Percentiles rank a stretch among this genome's conserved stretches.
These are phyloP conservation scores for Epichloe glyceriae DNA, from an alignment of 2,329 filamentous ascomycete genomes.

Conservation along the genomic window DNA sequence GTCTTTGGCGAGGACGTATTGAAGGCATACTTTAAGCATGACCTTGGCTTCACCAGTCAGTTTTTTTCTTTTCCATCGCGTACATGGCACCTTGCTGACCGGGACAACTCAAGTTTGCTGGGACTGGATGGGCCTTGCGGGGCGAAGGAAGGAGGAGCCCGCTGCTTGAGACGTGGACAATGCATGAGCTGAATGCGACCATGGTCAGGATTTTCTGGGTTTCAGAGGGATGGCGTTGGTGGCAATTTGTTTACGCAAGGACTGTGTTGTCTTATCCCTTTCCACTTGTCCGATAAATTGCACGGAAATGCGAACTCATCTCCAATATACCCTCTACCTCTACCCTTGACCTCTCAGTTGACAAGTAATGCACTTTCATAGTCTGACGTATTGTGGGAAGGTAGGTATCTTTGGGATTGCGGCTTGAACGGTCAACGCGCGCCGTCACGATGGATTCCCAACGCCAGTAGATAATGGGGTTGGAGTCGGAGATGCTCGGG, in stretches of 20 bases:
- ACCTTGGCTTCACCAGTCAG: conserved; percentile 52
- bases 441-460: no score
- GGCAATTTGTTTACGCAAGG: background rate
- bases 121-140: conserved; percentile 37
- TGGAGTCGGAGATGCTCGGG: no score
- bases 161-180: background rate
- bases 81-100: background rate
- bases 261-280: no score
- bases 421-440: no score
- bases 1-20: conserved; percentile 49
- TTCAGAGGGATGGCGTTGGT: background rate
- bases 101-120: conserved; percentile 33
- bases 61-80: conserved; percentile 9
- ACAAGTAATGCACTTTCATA: no score
- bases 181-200: background rate
- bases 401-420: no score
- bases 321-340: no score
- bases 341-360: no score
- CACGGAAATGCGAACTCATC: no score
- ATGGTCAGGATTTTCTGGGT: background rate
- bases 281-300: no score
- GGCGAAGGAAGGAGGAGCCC: conserved; percentile 13
- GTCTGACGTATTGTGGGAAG: no score
- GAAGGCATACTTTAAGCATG: conserved; percentile 52
- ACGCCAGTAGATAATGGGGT: no score